A percentile compares a stretch with the other conserved stretches of the same genome.
Evolutionary conservation across 2,329 filamentous ascomycete species (phyloP).

Genomic region (Lachnellula hyalina): DNA sequence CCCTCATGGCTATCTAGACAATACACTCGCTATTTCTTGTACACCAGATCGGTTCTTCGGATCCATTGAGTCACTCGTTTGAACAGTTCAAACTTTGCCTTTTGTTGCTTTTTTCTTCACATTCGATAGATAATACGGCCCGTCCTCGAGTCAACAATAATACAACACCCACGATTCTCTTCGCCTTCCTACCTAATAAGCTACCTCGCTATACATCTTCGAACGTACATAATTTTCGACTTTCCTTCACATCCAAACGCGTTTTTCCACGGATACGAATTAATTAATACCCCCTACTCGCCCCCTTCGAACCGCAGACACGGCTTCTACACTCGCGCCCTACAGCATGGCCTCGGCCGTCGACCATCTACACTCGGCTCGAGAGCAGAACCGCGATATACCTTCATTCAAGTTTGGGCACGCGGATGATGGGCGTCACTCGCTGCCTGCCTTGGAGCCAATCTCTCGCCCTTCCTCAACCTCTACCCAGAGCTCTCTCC

Average conservation of each 20-base stretch:
- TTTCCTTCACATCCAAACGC: slow-evolving; percentile 17
- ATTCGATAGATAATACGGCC: slow-evolving; percentile 21
- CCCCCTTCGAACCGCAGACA: slow-evolving; percentile 35
- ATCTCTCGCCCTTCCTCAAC: slow-evolving; percentile 50
- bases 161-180: slow-evolving; percentile 10
- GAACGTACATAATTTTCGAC: slow-evolving; percentile 15
- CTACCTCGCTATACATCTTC: slow-evolving; percentile 17
- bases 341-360: slow-evolving; percentile 46
- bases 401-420: slow-evolving; percentile 41
- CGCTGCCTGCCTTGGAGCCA: slow-evolving; percentile 43
- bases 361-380: slow-evolving; percentile 40
- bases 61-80: slow-evolving; percentile 28
- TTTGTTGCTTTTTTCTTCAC: slow-evolving; percentile 17
- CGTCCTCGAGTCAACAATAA: slow-evolving; percentile 9
- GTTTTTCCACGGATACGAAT: slow-evolving; percentile 25
- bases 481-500: slow-evolving; percentile 40
- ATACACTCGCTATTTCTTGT: slow-evolving; percentile 24
- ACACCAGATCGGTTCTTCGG: slow-evolving; percentile 17
- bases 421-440: slow-evolving; percentile 40
- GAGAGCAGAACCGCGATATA: slow-evolving; percentile 42
- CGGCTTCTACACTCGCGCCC: slow-evolving; percentile 55
- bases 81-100: slow-evolving; percentile 11
- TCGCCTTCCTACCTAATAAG: slow-evolving; percentile 13
- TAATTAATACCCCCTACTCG: slow-evolving; percentile 15
- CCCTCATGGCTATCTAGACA: neutral